A percentile compares a stretch with the other conserved stretches of the same genome.
Conservation (phyloP, 148 eudicot species). For the Diospyros kaki region DNA sequence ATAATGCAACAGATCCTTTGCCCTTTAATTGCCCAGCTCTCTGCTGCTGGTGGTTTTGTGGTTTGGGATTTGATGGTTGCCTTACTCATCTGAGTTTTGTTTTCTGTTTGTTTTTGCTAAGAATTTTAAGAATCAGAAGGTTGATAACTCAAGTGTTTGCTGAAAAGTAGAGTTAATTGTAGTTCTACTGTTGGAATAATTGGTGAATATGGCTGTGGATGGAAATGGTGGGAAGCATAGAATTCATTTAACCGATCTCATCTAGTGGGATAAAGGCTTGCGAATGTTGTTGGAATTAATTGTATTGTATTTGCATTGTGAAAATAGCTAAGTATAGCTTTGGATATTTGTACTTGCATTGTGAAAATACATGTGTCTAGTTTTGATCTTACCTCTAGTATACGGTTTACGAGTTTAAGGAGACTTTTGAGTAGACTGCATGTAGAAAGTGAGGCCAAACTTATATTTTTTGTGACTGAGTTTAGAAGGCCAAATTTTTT, state of each 20-base stretch:
- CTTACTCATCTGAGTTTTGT: constrained; percentile 29
- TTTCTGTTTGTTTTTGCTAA: background rate
- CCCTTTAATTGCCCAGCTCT: constrained; percentile 18
- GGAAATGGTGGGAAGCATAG: no score
- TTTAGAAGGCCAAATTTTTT: no score
- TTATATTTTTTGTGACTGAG: no score
- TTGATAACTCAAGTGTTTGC: background rate
- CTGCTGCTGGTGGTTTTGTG: constrained; percentile 24
- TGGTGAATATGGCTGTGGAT: no score
- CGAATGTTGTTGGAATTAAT: no score
- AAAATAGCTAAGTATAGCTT: no score
- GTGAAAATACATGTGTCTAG: background rate
- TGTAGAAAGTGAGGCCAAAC: no score
- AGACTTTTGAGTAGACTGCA: background rate
- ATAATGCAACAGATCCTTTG: constrained; percentile 11
- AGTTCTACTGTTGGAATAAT: no score
- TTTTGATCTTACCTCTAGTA: constrained; percentile 4
- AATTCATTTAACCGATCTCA: no score
- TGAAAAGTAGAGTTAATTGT: no score
- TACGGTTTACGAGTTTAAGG: background rate
- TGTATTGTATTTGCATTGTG: no score
- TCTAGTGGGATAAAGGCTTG: no score
- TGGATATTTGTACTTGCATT: background rate
- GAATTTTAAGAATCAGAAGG: background rate
- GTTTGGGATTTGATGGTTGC: constrained; percentile 19